phyloP scores from a whole-genome alignment of 2,329 filamentous ascomycete genomes.

The Hypomyces rosellus region DNA sequence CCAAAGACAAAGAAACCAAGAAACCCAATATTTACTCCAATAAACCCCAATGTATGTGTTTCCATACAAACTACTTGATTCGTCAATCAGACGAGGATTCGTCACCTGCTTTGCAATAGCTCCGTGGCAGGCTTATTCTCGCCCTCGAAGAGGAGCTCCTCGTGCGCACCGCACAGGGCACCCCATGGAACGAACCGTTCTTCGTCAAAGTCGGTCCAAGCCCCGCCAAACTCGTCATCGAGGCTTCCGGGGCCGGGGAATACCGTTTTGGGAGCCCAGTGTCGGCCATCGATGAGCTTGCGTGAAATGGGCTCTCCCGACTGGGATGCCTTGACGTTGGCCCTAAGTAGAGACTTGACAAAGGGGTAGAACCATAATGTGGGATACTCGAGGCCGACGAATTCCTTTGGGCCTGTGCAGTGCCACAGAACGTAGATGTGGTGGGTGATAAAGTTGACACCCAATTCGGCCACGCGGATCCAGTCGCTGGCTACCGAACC shows the following conservation, averaged over 20 bases:
- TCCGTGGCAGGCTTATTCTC: constrained; percentile 8
- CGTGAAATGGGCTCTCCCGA: constrained; percentile 18
- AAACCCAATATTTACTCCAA: background rate
- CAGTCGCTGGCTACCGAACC: constrained; percentile 23
- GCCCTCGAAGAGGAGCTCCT: constrained; percentile 20
- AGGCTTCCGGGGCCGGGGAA: constrained; percentile 12
- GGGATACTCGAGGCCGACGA: constrained; percentile 25
- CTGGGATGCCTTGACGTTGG: constrained; percentile 20
- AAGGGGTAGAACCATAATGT: constrained; percentile 35
- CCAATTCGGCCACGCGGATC: constrained; percentile 27
- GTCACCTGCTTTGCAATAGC: too few relatives aligned
- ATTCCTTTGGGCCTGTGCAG: constrained; percentile 32
- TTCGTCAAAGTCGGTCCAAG: constrained; percentile 17
- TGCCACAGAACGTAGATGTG: constrained; percentile 33
- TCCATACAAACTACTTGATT: background rate
- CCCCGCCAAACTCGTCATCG: constrained; percentile 18
- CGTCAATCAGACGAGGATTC: background rate
- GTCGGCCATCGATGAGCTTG: constrained; percentile 25
- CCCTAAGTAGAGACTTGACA: constrained; percentile 24
- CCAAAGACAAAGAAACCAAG: background rate
- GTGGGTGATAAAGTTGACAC: constrained; percentile 31
- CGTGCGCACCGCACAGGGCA: constrained; percentile 21
- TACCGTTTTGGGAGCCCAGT: constrained; percentile 19
- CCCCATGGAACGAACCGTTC: constrained; percentile 22
- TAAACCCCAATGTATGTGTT: background rate